These are phyloP conservation scores for Termitomyces sp. DNA, from an alignment of 768 basidiomycete genomes.

Conservation along the genomic window DNA sequence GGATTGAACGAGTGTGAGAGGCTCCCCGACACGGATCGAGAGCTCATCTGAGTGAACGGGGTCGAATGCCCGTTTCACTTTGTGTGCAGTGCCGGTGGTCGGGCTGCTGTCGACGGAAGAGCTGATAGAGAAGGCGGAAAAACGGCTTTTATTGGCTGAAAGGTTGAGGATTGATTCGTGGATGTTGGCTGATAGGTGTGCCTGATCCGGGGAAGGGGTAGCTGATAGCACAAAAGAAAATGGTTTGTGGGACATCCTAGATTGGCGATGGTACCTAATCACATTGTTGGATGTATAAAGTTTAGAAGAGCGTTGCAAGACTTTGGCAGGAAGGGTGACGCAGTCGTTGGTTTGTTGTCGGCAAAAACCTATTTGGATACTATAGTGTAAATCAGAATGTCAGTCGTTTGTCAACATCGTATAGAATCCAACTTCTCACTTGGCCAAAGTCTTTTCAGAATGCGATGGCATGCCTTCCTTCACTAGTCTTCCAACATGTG, in stretches of 20 bases:
- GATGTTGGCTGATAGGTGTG: constrained; percentile 12
- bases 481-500: constrained; percentile 44
- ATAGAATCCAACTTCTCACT: not conserved
- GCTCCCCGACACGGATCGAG: constrained; percentile 50
- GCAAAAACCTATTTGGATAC: constrained; percentile 26
- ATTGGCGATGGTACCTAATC: constrained; percentile 36
- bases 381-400: not conserved
- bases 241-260: constrained; percentile 37
- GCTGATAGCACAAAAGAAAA: constrained; percentile 33
- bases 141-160: constrained; percentile 21
- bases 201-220: constrained; percentile 2
- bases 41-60: constrained; percentile 76
- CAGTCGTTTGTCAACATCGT: not conserved
- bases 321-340: constrained; percentile 50
- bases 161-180: constrained; percentile 21
- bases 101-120: constrained; percentile 29
- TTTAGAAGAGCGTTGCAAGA: constrained; percentile 28
- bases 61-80: constrained; percentile 59
- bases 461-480: constrained; percentile 21
- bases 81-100: constrained; percentile 35
- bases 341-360: constrained; percentile 36
- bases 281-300: constrained; percentile 32
- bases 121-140: constrained; percentile 33
- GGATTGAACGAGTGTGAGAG: constrained; percentile 54
- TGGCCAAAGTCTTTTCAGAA: not conserved